Evolutionary conservation across 2,329 filamentous ascomycete species (phyloP).

Genomic region (Penicillium nordicum): DNA sequence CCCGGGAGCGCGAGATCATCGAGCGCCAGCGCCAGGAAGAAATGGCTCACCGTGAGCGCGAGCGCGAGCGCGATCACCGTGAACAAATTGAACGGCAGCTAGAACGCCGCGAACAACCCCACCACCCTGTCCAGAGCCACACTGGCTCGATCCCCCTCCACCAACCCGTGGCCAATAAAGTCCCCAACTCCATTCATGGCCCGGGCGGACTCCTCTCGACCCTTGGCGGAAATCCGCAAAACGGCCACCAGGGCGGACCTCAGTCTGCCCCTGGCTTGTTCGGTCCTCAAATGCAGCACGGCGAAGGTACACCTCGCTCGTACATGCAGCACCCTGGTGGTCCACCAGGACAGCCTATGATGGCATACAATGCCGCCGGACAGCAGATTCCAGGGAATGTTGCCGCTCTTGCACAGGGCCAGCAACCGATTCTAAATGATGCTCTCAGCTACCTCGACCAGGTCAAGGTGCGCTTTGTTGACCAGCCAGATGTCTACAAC

Average conservation of each 20-base stretch:
- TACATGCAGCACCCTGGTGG: slow-evolving; percentile 62
- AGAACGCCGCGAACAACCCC: slow-evolving; percentile 58
- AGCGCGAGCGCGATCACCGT: slow-evolving; percentile 55
- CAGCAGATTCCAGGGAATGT: slow-evolving; percentile 50
- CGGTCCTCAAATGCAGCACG: slow-evolving; percentile 60
- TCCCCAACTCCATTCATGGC: slow-evolving; percentile 80
- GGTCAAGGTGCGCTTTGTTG: slow-evolving; percentile 96
- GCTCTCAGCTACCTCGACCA: slow-evolving; percentile 96
- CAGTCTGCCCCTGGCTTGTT: slow-evolving; percentile 59
- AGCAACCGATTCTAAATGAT: slow-evolving; percentile 78
- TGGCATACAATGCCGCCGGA: slow-evolving; percentile 46
- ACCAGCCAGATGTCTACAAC: slow-evolving; percentile 96
- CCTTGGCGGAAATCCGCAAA: slow-evolving; percentile 59
- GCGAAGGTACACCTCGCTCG: slow-evolving; percentile 53
- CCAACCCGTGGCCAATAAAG: slow-evolving; percentile 83
- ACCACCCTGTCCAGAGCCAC: slow-evolving; percentile 78
- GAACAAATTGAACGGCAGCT: slow-evolving; percentile 56
- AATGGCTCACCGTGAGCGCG: slow-evolving; percentile 41
- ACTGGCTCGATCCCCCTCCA: slow-evolving; percentile 87
- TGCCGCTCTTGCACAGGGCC: slow-evolving; percentile 66
- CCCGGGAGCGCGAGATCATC: slow-evolving; percentile 52
- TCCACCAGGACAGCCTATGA: slow-evolving; percentile 51
- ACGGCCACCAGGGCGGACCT: slow-evolving; percentile 53
- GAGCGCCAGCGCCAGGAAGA: slow-evolving; percentile 55
- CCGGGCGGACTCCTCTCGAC: slow-evolving; percentile 82